These are phyloP conservation scores for Teratosphaeria pseudoeucalypti DNA, from an alignment of 2,329 filamentous ascomycete genomes.

Conservation along the genomic window DNA sequence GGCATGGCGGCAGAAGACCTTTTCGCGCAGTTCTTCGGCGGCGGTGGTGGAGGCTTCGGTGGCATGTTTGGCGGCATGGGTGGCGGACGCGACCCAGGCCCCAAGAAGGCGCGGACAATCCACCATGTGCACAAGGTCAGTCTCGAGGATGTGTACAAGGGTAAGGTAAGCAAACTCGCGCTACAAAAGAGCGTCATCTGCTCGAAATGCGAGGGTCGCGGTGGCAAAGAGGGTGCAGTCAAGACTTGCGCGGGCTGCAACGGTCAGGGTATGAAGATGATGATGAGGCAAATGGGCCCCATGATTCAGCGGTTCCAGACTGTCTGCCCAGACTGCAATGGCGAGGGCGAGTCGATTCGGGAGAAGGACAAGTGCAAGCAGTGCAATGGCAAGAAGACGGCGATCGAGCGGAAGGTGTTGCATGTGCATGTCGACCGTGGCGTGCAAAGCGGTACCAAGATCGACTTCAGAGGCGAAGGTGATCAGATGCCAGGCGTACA, in stretches of 20 bases:
- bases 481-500: constrained; percentile 90
- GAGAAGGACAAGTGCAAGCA: constrained; percentile 97
- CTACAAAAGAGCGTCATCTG: constrained; percentile 97
- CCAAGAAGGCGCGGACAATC: constrained; percentile 87
- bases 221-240: constrained; percentile 96
- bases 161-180: constrained; percentile 94
- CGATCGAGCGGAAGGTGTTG: constrained; percentile 93
- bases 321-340: constrained; percentile 94
- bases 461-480: constrained; percentile 93
- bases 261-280: constrained; percentile 96
- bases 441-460: constrained; percentile 86
- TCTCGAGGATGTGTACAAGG: constrained; percentile 93
- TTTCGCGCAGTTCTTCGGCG: constrained; percentile 93
- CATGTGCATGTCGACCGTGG: constrained; percentile 96
- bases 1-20: constrained; percentile 93
- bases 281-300: constrained; percentile 99
- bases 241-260: constrained; percentile 86
- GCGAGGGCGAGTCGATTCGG: constrained; percentile 91
- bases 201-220: constrained; percentile 82
- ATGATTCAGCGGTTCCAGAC: constrained; percentile 99
- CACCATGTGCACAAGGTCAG: constrained; percentile 98
- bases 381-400: constrained; percentile 94
- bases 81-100: constrained; percentile 69
- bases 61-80: constrained; percentile 54
- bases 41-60: constrained; percentile 55